Conservation (phyloP, 1,284 basidiomycete species). For the Boletus sp. region DNA sequence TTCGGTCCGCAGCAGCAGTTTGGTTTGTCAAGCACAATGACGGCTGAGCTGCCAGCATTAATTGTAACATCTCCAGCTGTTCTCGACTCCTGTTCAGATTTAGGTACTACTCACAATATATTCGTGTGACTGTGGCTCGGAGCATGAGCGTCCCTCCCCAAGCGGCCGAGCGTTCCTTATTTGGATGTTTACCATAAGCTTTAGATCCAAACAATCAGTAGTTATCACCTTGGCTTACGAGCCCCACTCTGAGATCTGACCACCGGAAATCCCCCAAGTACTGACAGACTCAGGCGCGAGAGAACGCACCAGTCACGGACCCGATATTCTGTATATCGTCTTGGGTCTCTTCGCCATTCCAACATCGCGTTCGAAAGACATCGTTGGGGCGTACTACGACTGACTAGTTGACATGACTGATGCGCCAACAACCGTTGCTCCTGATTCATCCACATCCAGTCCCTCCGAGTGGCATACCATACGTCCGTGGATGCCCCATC, state of each 20-base stretch:
- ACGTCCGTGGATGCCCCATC: conserved; percentile 68
- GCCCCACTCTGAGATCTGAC: background rate
- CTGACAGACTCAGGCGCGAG: background rate
- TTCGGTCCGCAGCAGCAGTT: no score
- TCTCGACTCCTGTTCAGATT: no score
- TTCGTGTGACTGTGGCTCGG: no score
- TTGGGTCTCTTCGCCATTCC: background rate
- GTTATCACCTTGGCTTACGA: background rate
- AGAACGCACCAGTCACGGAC: background rate
- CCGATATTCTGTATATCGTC: background rate
- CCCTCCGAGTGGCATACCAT: conserved; percentile 58
- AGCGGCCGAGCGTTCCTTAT: conserved; percentile 11
- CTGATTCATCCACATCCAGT: conserved; percentile 18
- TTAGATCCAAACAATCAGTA: conserved; percentile 27
- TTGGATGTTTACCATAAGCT: conserved; percentile 22
- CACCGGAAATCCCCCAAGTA: background rate
- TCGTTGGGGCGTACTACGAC: background rate
- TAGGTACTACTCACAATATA: no score
- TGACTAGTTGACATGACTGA: conserved; percentile 19
- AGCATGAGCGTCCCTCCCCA: no score
- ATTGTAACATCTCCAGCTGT: no score
- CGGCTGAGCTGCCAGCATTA: no score
- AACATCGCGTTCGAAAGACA: background rate
- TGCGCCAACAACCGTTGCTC: background rate
- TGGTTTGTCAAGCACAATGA: no score